Evolutionary conservation across 257 asterid genomes (phyloP).

Genomic region (Plantago ovata): DNA sequence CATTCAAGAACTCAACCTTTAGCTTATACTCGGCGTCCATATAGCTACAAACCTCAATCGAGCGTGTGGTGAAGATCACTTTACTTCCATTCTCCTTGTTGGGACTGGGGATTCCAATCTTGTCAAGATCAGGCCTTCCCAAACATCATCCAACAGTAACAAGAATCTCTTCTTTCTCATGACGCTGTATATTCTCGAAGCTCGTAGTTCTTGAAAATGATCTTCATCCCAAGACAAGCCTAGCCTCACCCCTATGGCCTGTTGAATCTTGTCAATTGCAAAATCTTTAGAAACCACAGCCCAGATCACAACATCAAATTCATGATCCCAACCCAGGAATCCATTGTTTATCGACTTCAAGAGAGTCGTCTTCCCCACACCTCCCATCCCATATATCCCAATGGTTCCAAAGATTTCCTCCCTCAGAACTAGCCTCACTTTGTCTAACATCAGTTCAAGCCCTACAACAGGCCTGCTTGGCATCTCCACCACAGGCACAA

Average conservation of each 20-base stretch:
- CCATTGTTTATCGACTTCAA: constrained; percentile 44
- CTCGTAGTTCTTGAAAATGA: constrained; percentile 34
- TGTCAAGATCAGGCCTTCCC: constrained; percentile 44
- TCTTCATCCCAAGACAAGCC: constrained; percentile 45
- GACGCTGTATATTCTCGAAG: constrained; percentile 33
- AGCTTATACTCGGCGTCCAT: constrained; percentile 43
- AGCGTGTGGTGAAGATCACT: constrained; percentile 40
- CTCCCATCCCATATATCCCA: constrained; percentile 39
- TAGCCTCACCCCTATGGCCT: constrained; percentile 40
- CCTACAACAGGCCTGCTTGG: constrained; percentile 42
- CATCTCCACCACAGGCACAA: constrained; percentile 44
- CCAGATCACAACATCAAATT: constrained; percentile 45
- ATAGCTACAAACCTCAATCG: constrained; percentile 37
- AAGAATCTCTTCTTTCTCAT: constrained; percentile 40
- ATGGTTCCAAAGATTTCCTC: constrained; percentile 28
- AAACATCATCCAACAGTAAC: constrained; percentile 45
- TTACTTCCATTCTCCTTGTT: constrained; percentile 34
- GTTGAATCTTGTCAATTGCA: constrained; percentile 40
- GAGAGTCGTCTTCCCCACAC: constrained; percentile 39
- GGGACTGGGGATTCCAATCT: constrained; percentile 44
- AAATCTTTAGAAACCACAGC: constrained; percentile 39
- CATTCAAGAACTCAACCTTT: constrained; percentile 39
- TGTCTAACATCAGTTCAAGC: constrained; percentile 32
- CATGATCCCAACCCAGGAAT: constrained; percentile 26
- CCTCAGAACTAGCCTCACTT: constrained; percentile 23